phyloP scores from a whole-genome alignment of 306 rosid species.

The Vigna radiata region DNA sequence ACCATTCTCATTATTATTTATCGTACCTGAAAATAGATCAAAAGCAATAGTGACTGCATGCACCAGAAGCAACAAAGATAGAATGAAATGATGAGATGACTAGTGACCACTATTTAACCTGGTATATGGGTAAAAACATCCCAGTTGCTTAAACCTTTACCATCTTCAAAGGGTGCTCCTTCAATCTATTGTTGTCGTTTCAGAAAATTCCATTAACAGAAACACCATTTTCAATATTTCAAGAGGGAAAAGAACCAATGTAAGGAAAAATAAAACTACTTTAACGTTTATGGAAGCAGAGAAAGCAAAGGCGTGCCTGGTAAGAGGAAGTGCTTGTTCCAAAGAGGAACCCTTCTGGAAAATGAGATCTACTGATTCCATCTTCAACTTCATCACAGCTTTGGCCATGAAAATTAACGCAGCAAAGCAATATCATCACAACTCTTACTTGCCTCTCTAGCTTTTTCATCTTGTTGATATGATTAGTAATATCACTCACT shows the following conservation, averaged over 20 bases:
- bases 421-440: slow-evolving; percentile 8
- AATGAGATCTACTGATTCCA: slow-evolving; percentile 51
- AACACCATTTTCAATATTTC: background rate
- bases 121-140: slow-evolving; percentile 60
- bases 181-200: slow-evolving; percentile 48
- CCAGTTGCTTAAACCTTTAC: slow-evolving; percentile 65
- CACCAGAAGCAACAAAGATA: background rate
- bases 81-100: background rate
- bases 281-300: background rate
- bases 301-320: slow-evolving; percentile 45
- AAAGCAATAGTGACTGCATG: background rate
- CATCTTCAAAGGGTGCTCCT: slow-evolving; percentile 68
- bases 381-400: slow-evolving; percentile 48
- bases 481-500: background rate
- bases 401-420: slow-evolving; percentile 41
- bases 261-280: background rate
- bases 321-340: slow-evolving; percentile 73
- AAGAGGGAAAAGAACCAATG: background rate
- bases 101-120: slow-evolving; percentile 41
- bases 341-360: slow-evolving; percentile 61
- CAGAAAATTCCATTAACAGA: background rate
- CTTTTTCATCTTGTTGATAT: background rate
- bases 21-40: slow-evolving; percentile 28
- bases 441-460: background rate
- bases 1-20: slow-evolving; percentile 57